Base-by-base conservation (phyloP, 2,329 filamentous ascomycete genomes). In the Colletotrichum incanum region DNA sequence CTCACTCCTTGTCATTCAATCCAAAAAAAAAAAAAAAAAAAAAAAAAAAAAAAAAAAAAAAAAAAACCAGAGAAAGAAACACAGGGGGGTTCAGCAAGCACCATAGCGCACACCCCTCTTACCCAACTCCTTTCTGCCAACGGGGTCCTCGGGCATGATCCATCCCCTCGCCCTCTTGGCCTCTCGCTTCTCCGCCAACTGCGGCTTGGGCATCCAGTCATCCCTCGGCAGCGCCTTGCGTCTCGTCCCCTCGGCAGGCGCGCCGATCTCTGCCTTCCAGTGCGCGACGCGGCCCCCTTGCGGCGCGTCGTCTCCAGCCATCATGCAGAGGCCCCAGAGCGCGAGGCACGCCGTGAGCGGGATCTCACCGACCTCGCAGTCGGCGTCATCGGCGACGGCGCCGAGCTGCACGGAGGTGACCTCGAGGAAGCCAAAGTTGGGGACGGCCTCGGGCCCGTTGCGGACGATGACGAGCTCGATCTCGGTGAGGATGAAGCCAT, bases 401-500 rank as follows among this genome's bases (percentile, higher is more conserved):
- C 86, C 87, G 49, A 92, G 87, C 77, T 89, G 89, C 26, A 92
- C 87, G 54, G 86, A 88, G 23, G 86, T 84, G 37, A 97, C 88
- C 81, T 98, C 95, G 6, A 98, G 86, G 81, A 92, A 94, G n/a
- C 96, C 95, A 79, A 98, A 98, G 80, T 94, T 91, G 0, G 95
- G 95, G 1, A 91, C 91, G 50, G 87, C 84, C 78, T 88, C 92
- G 76, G 80, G 89, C 64, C 95, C 95, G 75, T 93, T 94, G 77
- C 95, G 94, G 1, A 98, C 94, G 76, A 96, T 91, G 49, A 98
- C 92, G 11, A 98, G 91, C 84, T 98, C 96, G 77, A 98, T 98
- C 84, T 98, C 96, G 1, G 94, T 98, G 79, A 98, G 91, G 82
- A 98, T 96, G 86, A 98, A 98, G 66, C 96, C 96, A 82, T 98